Conservation (phyloP, 441 rosid species). For the Rhodomyrtus psidioides region DNA sequence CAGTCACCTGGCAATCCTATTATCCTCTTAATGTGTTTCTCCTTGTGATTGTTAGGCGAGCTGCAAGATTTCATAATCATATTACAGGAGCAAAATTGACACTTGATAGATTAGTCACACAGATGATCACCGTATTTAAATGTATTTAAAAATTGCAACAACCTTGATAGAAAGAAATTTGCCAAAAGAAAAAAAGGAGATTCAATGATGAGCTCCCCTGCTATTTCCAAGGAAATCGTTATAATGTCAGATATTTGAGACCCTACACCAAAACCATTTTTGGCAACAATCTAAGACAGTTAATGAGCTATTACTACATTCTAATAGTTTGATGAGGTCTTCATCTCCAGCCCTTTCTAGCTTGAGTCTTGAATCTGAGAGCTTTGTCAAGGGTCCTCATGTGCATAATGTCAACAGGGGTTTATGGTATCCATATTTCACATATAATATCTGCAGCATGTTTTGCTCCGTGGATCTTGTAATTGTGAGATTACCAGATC, state of each 20-base stretch:
- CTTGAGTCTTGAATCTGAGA: neutral
- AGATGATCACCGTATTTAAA: neutral
- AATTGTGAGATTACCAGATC: neutral
- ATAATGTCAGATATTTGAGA: neutral
- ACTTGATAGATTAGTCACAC: neutral
- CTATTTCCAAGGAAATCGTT: neutral
- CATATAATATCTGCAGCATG: neutral
- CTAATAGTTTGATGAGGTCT: neutral
- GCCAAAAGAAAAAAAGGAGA: neutral
- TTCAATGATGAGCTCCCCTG: neutral
- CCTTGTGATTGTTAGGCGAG: conserved; percentile 55
- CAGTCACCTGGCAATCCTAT: conserved; percentile 87
- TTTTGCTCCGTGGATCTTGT: neutral
- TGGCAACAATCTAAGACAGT: neutral
- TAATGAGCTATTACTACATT: neutral
- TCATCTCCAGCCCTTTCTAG: neutral
- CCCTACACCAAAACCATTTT: neutral
- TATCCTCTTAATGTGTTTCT: conserved; percentile 75
- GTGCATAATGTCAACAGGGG: neutral
- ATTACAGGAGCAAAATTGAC: neutral
- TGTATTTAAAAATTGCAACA: neutral
- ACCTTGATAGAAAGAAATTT: neutral
- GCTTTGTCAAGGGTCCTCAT: neutral
- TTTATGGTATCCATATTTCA: neutral
- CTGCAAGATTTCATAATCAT: conserved; percentile 31